Evolutionary conservation across 1,284 basidiomycete genomes (phyloP), one percentile per base, ranked within the genome.

Genomic region (Apiotrichum laibachii): DNA sequence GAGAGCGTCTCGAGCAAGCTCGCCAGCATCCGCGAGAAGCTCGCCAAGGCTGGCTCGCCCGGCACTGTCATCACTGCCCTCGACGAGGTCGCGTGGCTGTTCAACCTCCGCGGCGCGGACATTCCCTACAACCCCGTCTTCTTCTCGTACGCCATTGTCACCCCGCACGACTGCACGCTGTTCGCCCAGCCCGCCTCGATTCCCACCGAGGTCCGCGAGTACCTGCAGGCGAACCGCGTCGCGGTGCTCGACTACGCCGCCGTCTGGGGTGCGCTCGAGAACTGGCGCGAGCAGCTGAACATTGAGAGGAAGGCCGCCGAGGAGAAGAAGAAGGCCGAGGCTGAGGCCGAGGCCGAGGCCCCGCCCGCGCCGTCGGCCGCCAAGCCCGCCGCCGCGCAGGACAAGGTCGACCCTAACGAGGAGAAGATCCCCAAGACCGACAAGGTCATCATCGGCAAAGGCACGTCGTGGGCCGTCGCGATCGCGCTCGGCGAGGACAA

Each of bases 61-160:
- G 88, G 87, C 1, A 78, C 89, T 43, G 86, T 93, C 5, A 83
- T 95, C 11, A 88, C 82, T 22, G 85, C 87, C 81, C 84, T 97
- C 10, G 92, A 95, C 73, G 92, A 95, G 72, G 85, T 92, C 48
- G 91, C 90, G 0, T 93, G 95, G 95, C 75, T 96, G 34, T 92
- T 97, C 80, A 98, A 98, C 77, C 81, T 99, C 46, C 86, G 95
- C 61, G 93, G 94, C 1, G 85, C 86, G 2, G 94, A 98, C 74
- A 95, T 98, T 62, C 87, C 88, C 42, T 98, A 85, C 80, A 98
- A 96, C 72, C 92, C 92, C 63, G 94, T 99, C 22, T 98, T 99
- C 81, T 96, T 97, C 72, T 86, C 90, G 0, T 97, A 94, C 73
- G 89, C 91, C 2, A 82, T 95, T 40, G 81, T 98, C 34, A 88